These are phyloP conservation scores for Aspergillus tubingensis DNA, from an alignment of 2,329 filamentous ascomycete genomes.

Conservation along the genomic window DNA sequence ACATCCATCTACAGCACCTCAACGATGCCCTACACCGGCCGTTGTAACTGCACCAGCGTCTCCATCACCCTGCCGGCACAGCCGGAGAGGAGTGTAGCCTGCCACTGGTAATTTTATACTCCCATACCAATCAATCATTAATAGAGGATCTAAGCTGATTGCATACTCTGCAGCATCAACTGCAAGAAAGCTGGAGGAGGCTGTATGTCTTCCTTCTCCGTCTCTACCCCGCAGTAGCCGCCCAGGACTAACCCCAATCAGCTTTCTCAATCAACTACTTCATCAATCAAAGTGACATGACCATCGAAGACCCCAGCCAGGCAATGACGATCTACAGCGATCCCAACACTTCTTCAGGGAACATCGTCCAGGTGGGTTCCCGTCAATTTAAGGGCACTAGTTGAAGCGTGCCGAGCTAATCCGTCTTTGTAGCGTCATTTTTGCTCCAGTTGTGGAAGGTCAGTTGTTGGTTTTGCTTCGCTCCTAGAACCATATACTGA, in stretches of 20 bases:
- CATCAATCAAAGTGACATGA: slow-evolving; percentile 19
- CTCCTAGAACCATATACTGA: neutral
- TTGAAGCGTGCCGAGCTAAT: neutral
- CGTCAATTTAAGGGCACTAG: neutral
- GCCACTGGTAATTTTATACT: slow-evolving; percentile 24
- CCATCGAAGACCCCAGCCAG: slow-evolving; percentile 17
- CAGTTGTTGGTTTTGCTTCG: neutral
- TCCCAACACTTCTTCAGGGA: slow-evolving; percentile 18
- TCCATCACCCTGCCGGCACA: slow-evolving; percentile 23
- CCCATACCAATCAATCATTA: neutral
- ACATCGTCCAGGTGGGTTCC: slow-evolving; percentile 15
- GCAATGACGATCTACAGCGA: slow-evolving; percentile 21
- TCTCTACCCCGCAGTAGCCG: neutral
- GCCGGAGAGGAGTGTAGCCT: slow-evolving; percentile 19
- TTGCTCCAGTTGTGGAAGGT: slow-evolving; percentile 29
- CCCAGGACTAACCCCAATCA: neutral
- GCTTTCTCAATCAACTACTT: slow-evolving; percentile 31
- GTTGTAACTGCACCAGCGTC: slow-evolving; percentile 28
- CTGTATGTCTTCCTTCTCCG: slow-evolving; percentile 12
- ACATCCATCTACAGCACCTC: neutral
- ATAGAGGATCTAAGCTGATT: neutral
- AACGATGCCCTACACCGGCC: slow-evolving; percentile 26
- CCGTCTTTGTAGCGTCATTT: slow-evolving; percentile 24
- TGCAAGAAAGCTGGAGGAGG: slow-evolving; percentile 25
- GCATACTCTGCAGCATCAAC: slow-evolving; percentile 12